Conservation (phyloP, 1,284 basidiomycete species). For the Athelia psychrophila region DNA sequence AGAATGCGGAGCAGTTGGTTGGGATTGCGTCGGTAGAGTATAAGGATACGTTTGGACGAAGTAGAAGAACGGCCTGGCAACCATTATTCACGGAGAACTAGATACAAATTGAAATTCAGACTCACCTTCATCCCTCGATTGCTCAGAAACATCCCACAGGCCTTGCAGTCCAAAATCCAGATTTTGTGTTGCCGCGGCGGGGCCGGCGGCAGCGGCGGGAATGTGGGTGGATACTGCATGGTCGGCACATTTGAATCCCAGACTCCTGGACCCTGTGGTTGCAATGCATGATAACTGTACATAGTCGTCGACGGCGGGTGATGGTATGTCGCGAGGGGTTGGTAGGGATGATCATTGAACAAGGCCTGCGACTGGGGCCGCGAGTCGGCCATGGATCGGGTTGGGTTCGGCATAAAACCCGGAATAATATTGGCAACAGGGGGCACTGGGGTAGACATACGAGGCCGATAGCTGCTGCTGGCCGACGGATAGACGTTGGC, state of each 20-base stretch:
- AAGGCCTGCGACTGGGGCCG: neutral
- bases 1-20: conserved; percentile 67
- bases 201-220: conserved; percentile 25
- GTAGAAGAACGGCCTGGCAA: conserved; percentile 79
- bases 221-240: neutral
- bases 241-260: neutral
- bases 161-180: conserved; percentile 77
- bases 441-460: no score
- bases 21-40: conserved; percentile 85
- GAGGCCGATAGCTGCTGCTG: neutral
- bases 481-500: neutral
- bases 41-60: conserved; percentile 79
- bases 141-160: conserved; percentile 72
- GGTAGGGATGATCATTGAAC: neutral
- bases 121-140: conserved; percentile 84
- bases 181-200: conserved; percentile 60
- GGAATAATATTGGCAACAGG: no score
- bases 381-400: no score
- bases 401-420: no score
- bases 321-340: neutral
- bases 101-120: neutral
- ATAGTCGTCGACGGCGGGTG: neutral
- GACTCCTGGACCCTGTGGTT: neutral
- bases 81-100: neutral
- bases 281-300: neutral